Conservation (phyloP, 148 eudicot species). For the Rhododendron williamsianum region DNA sequence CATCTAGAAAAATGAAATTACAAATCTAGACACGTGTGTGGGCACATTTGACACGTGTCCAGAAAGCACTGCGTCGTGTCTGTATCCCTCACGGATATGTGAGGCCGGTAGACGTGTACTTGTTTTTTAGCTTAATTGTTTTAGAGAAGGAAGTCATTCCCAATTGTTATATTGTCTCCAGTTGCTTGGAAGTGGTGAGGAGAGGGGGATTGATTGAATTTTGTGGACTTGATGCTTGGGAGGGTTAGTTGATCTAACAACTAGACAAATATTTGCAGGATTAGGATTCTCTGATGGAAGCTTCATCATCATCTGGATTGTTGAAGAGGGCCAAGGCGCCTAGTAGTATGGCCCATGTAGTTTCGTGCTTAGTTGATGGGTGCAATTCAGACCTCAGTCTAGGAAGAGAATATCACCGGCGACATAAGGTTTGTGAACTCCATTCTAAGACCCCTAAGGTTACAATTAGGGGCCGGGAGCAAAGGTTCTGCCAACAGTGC, state of each 20-base stretch:
- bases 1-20: not conserved
- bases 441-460: conserved; percentile 73
- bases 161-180: not conserved
- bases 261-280: conserved; percentile 7
- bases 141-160: conserved; percentile 13
- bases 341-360: conserved; percentile 26
- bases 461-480: conserved; percentile 49
- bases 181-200: not conserved
- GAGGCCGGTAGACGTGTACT: not conserved
- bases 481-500: conserved; percentile 79
- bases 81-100: not conserved
- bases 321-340: conserved; percentile 38
- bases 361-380: conserved; percentile 62
- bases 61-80: not conserved
- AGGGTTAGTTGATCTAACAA: conserved; percentile 12
- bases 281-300: conserved; percentile 24
- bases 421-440: conserved; percentile 71
- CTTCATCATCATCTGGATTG: conserved; percentile 26
- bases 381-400: conserved; percentile 60
- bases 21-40: not conserved
- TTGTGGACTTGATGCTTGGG: conserved; percentile 22
- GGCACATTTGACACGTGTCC: not conserved
- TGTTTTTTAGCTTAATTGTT: not conserved
- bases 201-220: conserved; percentile 7
- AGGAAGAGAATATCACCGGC: conserved; percentile 62